These are phyloP conservation scores for Paxillus involutus DNA, from an alignment of 768 basidiomycete genomes.

Conservation along the genomic window DNA sequence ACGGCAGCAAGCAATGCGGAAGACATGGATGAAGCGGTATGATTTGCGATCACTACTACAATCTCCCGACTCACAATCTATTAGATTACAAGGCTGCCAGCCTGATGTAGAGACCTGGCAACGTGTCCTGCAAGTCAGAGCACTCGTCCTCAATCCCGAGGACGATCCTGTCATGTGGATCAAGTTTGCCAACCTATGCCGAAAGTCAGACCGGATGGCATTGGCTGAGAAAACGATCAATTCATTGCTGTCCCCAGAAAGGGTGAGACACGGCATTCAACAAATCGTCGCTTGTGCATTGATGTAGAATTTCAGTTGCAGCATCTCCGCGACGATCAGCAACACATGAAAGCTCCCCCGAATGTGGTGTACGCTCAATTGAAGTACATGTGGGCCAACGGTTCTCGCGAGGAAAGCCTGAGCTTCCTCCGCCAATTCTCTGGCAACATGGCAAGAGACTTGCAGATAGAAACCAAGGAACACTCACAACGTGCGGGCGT, in stretches of 20 bases:
- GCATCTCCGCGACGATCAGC: slow-evolving; percentile 50
- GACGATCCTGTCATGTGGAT: slow-evolving; percentile 99
- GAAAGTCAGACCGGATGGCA: slow-evolving; percentile 92
- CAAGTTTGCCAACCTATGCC: slow-evolving; percentile 96
- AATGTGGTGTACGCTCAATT: slow-evolving; percentile 95
- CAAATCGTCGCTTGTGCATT: neutral
- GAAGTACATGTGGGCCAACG: slow-evolving; percentile 94
- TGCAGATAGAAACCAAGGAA: slow-evolving; percentile 60
- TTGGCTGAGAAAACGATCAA: slow-evolving; percentile 97
- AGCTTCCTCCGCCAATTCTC: slow-evolving; percentile 82
- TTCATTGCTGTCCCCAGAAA: slow-evolving; percentile 78
- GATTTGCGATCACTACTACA: slow-evolving; percentile 3
- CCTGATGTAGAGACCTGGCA: slow-evolving; percentile 99
- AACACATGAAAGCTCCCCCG: slow-evolving; percentile 77
- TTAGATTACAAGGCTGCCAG: slow-evolving; percentile 90
- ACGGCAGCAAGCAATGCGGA: slow-evolving; percentile 84
- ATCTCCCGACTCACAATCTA: neutral
- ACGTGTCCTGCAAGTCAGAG: slow-evolving; percentile 92
- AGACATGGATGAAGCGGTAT: slow-evolving; percentile 97
- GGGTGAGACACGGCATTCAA: slow-evolving; percentile 37
- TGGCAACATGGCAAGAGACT: slow-evolving; percentile 68
- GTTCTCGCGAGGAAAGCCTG: slow-evolving; percentile 76
- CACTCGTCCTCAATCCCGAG: slow-evolving; percentile 88
- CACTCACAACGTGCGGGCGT: slow-evolving; percentile 50
- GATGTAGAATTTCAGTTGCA: slow-evolving; percentile 33